Conservation (phyloP, 2,329 filamentous ascomycete genomes). For the Aspergillus quadrilineatus region DNA sequence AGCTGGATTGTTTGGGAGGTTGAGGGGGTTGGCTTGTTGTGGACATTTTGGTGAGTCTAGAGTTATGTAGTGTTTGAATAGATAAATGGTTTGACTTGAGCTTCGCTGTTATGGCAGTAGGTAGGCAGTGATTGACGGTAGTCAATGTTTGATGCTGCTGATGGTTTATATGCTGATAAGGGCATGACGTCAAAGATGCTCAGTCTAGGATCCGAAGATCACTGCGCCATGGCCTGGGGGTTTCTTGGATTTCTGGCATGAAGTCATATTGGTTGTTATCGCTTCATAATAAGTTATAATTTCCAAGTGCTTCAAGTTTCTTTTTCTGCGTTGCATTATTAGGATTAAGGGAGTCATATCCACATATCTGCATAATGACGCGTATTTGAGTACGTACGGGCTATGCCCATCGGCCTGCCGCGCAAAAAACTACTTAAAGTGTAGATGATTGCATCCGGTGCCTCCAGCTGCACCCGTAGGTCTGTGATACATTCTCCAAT, state of each 20-base stretch:
- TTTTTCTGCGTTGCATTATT: not conserved
- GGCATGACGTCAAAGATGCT: constrained; percentile 15
- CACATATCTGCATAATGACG: not conserved
- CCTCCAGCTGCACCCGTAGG: constrained; percentile 30
- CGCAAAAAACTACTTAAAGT: not conserved
- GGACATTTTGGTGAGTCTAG: constrained; percentile 20
- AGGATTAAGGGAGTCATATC: not conserved
- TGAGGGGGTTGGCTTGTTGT: constrained; percentile 24
- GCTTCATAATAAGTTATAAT: not conserved
- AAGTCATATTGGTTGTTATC: not conserved
- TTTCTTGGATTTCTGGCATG: not conserved
- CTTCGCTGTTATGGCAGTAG: too few relatives aligned
- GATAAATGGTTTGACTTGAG: too few relatives aligned
- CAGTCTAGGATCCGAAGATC: not conserved
- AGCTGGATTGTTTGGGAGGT: constrained; percentile 37
- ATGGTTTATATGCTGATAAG: constrained; percentile 3
- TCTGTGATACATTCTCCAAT: constrained; percentile 20
- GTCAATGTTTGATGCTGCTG: not conserved
- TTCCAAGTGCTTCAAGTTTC: not conserved
- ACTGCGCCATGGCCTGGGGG: not conserved
- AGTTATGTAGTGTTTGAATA: not conserved
- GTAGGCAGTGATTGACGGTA: not conserved
- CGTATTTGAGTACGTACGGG: not conserved
- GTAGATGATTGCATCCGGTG: not conserved
- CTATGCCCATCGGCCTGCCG: not conserved